Evolutionary conservation across 768 basidiomycete genomes (phyloP).

Genomic region (Amanita rimosa): DNA sequence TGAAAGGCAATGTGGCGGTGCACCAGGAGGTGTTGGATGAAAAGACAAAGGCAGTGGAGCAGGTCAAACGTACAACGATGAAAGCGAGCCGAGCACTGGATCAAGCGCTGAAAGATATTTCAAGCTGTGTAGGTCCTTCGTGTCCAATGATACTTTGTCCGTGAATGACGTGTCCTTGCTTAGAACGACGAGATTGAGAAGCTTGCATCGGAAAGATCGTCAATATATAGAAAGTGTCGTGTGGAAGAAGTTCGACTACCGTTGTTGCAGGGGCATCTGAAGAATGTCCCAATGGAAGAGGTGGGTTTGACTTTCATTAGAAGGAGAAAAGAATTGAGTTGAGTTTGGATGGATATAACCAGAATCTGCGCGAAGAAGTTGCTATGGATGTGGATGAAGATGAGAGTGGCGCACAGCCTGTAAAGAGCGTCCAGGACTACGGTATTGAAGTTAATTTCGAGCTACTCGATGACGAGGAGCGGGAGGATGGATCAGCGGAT

Average conservation of each 20-base stretch:
- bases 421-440: conserved; percentile 65
- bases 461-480: conserved; percentile 61
- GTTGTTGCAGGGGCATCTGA: conserved; percentile 61
- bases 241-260: conserved; percentile 88
- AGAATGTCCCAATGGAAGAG: conserved; percentile 93
- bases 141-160: background rate
- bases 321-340: conserved; percentile 3
- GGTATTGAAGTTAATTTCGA: conserved; percentile 88
- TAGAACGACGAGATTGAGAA: conserved; percentile 80
- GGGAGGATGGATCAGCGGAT: conserved; percentile 54
- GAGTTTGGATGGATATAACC: conserved; percentile 1
- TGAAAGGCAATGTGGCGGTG: conserved; percentile 51
- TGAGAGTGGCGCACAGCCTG: conserved; percentile 68
- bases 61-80: conserved; percentile 55
- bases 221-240: conserved; percentile 84
- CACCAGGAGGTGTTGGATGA: conserved; percentile 61
- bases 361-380: conserved; percentile 78
- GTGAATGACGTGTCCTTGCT: conserved; percentile 3
- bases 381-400: conserved; percentile 92
- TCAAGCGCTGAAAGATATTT: conserved; percentile 85
- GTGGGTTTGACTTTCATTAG: conserved; percentile 24
- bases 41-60: conserved; percentile 63
- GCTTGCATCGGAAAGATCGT: conserved; percentile 71
- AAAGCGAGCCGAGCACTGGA: conserved; percentile 75
- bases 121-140: conserved; percentile 43